A percentile compares a stretch with the other conserved stretches of the same genome.
Conservation (phyloP, 225 moss, liverwort and hornwort genomes). For the Neckera pumila region DNA sequence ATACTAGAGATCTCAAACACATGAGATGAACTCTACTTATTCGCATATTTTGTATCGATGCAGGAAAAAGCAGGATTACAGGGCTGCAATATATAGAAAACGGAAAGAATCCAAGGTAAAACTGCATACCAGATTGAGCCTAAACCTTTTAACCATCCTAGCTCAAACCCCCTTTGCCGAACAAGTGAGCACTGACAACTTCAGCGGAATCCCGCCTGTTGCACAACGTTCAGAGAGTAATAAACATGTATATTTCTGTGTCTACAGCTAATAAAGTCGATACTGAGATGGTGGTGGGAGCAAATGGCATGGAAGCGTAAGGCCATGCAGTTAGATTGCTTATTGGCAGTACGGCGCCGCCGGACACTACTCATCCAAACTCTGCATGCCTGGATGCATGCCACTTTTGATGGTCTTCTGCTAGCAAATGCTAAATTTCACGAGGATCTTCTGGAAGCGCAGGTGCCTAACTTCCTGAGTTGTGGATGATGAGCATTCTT, state of each 20-base stretch:
- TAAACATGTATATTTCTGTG: not conserved
- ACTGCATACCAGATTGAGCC: not conserved
- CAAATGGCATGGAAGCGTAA: slow-evolving; percentile 94
- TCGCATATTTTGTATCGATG: not conserved
- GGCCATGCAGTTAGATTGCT: slow-evolving; percentile 65
- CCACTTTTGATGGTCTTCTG: slow-evolving; percentile 88
- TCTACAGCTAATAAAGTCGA: slow-evolving; percentile 53
- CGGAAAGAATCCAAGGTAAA: slow-evolving; percentile 64
- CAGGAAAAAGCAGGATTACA: slow-evolving; percentile 80
- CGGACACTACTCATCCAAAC: slow-evolving; percentile 56
- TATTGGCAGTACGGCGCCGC: slow-evolving; percentile 63
- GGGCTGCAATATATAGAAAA: slow-evolving; percentile 46
- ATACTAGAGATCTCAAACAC: not conserved
- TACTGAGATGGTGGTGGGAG: slow-evolving; percentile 89
- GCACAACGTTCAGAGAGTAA: not conserved
- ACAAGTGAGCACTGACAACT: not conserved
- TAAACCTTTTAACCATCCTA: not conserved
- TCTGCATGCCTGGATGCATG: slow-evolving; percentile 93
- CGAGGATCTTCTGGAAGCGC: slow-evolving; percentile 77
- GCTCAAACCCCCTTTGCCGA: not conserved
- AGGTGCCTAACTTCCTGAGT: slow-evolving; percentile 35
- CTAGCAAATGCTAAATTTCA: slow-evolving; percentile 85
- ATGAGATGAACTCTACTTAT: not conserved
- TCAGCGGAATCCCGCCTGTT: not conserved
- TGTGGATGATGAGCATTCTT: not conserved